A percentile compares a stretch with the other conserved stretches of the same genome.
phyloP scores from a whole-genome alignment of 768 basidiomycete species.

The Suillus sp. region DNA sequence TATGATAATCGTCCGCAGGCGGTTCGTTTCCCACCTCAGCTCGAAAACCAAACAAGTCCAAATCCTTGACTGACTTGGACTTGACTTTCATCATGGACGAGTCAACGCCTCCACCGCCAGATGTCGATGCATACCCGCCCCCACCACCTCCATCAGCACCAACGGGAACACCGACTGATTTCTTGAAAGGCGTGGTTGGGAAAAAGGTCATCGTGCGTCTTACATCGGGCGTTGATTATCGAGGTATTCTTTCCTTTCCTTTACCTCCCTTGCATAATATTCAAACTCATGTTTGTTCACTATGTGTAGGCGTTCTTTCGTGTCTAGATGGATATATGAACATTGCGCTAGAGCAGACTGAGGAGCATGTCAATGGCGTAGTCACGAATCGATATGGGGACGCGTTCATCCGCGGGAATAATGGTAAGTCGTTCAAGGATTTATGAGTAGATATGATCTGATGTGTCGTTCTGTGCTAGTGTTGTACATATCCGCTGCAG shows the following conservation, averaged over 20 bases:
- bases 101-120: slow-evolving; percentile 39
- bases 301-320: slow-evolving; percentile 75
- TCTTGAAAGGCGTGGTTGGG: slow-evolving; percentile 95
- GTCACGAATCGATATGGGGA: slow-evolving; percentile 92
- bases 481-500: slow-evolving; percentile 77
- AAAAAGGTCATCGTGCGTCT: slow-evolving; percentile 91
- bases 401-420: slow-evolving; percentile 93
- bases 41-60: slow-evolving; percentile 23
- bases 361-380: slow-evolving; percentile 89
- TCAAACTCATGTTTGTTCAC: not conserved
- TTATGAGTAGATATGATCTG: slow-evolving; percentile 2
- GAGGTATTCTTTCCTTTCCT: slow-evolving; percentile 51
- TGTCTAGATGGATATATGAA: slow-evolving; percentile 99
- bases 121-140: slow-evolving; percentile 42
- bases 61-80: slow-evolving; percentile 10
- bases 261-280: not conserved
- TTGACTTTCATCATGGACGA: slow-evolving; percentile 27
- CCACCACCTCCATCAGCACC: slow-evolving; percentile 48
- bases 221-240: slow-evolving; percentile 91
- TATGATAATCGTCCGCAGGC: too few species aligned
- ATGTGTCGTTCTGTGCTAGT: slow-evolving; percentile 41
- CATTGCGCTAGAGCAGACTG: slow-evolving; percentile 95
- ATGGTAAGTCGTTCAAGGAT: slow-evolving; percentile 53
- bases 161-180: slow-evolving; percentile 88
- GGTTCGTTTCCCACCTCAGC: too few species aligned